These are phyloP conservation scores for Phytophthora hybrid DNA, from an alignment of 352 stramenopile species.

Conservation along the genomic window DNA sequence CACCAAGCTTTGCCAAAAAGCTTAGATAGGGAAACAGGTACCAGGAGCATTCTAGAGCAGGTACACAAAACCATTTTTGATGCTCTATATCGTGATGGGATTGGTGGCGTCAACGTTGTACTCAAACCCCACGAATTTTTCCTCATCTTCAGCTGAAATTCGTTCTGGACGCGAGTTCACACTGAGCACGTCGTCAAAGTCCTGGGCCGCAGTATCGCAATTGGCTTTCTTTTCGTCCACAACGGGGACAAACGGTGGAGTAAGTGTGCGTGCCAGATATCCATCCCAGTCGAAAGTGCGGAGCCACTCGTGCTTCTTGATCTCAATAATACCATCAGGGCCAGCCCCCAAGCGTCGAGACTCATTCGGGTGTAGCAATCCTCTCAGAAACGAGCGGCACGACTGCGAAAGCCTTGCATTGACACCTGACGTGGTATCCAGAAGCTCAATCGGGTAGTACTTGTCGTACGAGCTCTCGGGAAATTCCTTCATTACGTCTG, in stretches of 20 bases:
- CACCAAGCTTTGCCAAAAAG: slow-evolving; percentile 11
- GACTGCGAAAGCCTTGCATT: slow-evolving; percentile 33
- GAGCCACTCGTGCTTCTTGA: slow-evolving; percentile 70
- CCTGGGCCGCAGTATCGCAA: slow-evolving; percentile 63
- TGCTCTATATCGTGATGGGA: slow-evolving; percentile 25
- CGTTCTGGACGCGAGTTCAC: slow-evolving; percentile 43
- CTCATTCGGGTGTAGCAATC: slow-evolving; percentile 60
- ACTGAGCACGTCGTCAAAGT: slow-evolving; percentile 75
- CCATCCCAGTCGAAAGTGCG: slow-evolving; percentile 61
- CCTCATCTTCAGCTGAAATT: slow-evolving; percentile 57
- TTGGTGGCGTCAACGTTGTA: slow-evolving; percentile 59
- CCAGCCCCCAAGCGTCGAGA: slow-evolving; percentile 46
- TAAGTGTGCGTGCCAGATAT: slow-evolving; percentile 46
- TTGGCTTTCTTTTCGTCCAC: slow-evolving; percentile 72
- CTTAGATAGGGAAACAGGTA: not conserved
- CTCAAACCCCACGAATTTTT: slow-evolving; percentile 64
- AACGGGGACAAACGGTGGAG: slow-evolving; percentile 55
- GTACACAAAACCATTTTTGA: not conserved
- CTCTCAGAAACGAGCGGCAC: slow-evolving; percentile 59
- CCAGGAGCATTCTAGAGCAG: not conserved
- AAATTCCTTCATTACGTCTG: slow-evolving; percentile 38
- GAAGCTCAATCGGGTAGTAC: slow-evolving; percentile 67
- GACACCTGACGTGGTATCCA: slow-evolving; percentile 32
- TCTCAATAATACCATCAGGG: slow-evolving; percentile 39
- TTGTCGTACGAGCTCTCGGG: slow-evolving; percentile 34